Percentiles rank a stretch among this genome's conserved stretches.
Conservation (phyloP, 345 rosid genomes). For the Eucalyptus pumila region DNA sequence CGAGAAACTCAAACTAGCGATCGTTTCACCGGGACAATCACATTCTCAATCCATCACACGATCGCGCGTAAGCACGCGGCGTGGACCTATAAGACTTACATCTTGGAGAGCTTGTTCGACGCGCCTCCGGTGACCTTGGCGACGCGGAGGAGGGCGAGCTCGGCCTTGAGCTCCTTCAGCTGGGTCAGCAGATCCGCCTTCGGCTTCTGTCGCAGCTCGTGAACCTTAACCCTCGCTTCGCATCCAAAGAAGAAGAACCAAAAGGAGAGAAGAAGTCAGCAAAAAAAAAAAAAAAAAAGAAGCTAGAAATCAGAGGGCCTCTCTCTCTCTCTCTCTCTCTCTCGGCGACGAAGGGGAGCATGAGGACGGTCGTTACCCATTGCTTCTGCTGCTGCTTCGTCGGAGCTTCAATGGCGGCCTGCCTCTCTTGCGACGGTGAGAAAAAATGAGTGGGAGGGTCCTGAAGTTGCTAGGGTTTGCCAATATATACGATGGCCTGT, state of each 20-base stretch:
- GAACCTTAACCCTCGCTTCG: constrained; percentile 62
- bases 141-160: constrained; percentile 59
- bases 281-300: neutral
- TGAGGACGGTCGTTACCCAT: constrained; percentile 1
- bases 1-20: neutral
- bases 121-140: constrained; percentile 76
- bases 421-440: neutral
- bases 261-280: neutral
- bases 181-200: constrained; percentile 41
- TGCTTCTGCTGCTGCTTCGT: neutral
- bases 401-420: neutral
- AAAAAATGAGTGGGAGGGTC: neutral
- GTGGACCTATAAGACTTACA: constrained; percentile 6
- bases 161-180: constrained; percentile 56
- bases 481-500: neutral
- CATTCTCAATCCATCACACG: neutral
- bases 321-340: neutral
- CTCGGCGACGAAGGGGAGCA: neutral
- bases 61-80: neutral
- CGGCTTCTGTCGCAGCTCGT: constrained; percentile 52
- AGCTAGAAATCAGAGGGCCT: neutral
- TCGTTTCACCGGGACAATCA: neutral
- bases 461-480: neutral
- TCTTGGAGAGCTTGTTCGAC: constrained; percentile 63
- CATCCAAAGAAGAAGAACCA: neutral